Percentiles rank a stretch among this genome's conserved stretches.
Evolutionary conservation across 306 rosid genomes (phyloP).

Genomic region (Casuarina cunninghamiana): DNA sequence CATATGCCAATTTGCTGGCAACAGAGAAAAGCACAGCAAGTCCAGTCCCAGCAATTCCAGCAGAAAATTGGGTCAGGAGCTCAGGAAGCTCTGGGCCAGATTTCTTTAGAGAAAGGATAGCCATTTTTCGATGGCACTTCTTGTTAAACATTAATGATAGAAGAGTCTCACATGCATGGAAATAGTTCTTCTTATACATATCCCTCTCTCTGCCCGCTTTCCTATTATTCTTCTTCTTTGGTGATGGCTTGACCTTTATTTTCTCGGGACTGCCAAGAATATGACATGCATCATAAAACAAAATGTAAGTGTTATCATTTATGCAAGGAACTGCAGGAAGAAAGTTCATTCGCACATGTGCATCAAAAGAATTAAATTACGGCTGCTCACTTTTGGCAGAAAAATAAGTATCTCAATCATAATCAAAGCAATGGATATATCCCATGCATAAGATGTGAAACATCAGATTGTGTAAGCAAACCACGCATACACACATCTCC

Average conservation of each 20-base stretch:
- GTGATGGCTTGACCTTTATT: slow-evolving; percentile 53
- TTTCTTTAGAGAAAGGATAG: slow-evolving; percentile 58
- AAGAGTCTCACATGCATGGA: slow-evolving; percentile 81
- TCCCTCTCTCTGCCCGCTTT: slow-evolving; percentile 59
- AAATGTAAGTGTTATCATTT: slow-evolving; percentile 11
- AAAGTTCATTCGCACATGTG: background rate
- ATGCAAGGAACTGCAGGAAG: slow-evolving; percentile 14
- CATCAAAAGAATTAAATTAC: slow-evolving; percentile 1
- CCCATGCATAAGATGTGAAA: background rate
- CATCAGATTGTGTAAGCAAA: background rate
- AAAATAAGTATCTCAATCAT: background rate
- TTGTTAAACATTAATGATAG: slow-evolving; percentile 62
- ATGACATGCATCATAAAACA: slow-evolving; percentile 8
- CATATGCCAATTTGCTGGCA: slow-evolving; percentile 50
- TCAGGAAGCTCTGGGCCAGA: slow-evolving; percentile 78
- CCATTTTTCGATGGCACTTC: slow-evolving; percentile 42
- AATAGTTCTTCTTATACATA: slow-evolving; percentile 63
- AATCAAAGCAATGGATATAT: background rate
- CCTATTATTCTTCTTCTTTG: slow-evolving; percentile 51
- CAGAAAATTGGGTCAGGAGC: slow-evolving; percentile 71
- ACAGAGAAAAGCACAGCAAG: slow-evolving; percentile 72
- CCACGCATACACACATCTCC: background rate
- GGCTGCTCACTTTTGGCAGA: background rate
- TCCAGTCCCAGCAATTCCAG: slow-evolving; percentile 82
- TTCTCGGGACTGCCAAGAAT: slow-evolving; percentile 67